These are phyloP conservation scores for Euphorbia celastroides DNA, from an alignment of 441 rosid species.

Conservation along the genomic window DNA sequence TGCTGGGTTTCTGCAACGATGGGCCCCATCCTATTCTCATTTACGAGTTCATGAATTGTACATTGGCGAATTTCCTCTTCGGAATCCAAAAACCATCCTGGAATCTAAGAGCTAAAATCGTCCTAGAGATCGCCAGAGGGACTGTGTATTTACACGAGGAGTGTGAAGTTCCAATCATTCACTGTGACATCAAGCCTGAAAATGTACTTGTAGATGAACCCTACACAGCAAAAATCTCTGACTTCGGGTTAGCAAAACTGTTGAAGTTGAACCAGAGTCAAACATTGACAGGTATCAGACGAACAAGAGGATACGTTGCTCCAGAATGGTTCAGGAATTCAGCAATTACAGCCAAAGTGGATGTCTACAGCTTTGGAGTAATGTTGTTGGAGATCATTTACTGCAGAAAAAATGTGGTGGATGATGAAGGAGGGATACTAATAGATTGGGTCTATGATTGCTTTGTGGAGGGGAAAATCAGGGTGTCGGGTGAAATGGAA, in stretches of 20 bases:
- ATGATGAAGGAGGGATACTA: conserved; percentile 7
- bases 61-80: conserved; percentile 14
- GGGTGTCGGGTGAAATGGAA: conserved; percentile 7
- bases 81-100: conserved; percentile 11
- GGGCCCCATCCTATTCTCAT: conserved; percentile 11
- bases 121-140: conserved; percentile 19
- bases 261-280: conserved; percentile 11
- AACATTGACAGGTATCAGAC: conserved; percentile 17
- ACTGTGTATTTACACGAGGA: conserved; percentile 18
- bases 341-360: conserved; percentile 22
- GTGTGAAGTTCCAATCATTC: conserved; percentile 19
- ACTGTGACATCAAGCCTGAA: conserved; percentile 23
- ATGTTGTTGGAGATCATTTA: conserved; percentile 24
- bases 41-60: conserved; percentile 19
- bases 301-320: conserved; percentile 22
- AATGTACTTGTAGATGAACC: conserved; percentile 19
- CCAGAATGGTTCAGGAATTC: conserved; percentile 25
- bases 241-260: conserved; percentile 20
- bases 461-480: conserved; percentile 1
- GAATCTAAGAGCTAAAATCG: conserved; percentile 13
- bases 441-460: conserved; percentile 20
- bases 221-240: conserved; percentile 16
- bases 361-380: conserved; percentile 21
- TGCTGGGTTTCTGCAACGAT: conserved; percentile 17
- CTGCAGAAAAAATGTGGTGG: conserved; percentile 18